A percentile compares a stretch with the other conserved stretches of the same genome.
These are phyloP conservation scores for Sphaerulina vaccinii DNA, from an alignment of 2,329 filamentous ascomycete species.

Conservation along the genomic window DNA sequence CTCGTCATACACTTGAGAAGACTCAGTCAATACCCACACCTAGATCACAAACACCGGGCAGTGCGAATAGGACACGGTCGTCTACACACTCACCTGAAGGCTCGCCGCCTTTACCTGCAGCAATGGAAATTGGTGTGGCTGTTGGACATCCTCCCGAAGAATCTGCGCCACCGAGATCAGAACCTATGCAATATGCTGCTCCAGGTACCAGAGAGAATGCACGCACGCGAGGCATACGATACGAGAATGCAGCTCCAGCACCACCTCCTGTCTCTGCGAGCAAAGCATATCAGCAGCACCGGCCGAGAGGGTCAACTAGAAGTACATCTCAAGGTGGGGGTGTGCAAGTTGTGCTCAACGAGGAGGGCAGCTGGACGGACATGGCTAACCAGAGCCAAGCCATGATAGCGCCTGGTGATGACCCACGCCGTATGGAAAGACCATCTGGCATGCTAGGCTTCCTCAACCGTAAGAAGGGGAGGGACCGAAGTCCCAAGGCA, in stretches of 20 bases:
- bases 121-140: slow-evolving; percentile 22
- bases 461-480: slow-evolving; percentile 81
- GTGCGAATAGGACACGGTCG: slow-evolving; percentile 41
- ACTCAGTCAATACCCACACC: slow-evolving; percentile 34
- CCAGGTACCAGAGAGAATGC: slow-evolving; percentile 25
- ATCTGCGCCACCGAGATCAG: slow-evolving; percentile 27
- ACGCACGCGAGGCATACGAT: slow-evolving; percentile 27
- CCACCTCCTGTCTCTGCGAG: slow-evolving; percentile 19
- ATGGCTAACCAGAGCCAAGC: slow-evolving; percentile 81
- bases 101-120: slow-evolving; percentile 45
- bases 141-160: slow-evolving; percentile 28
- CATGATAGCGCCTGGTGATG: slow-evolving; percentile 54
- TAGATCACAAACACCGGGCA: slow-evolving; percentile 41
- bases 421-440: slow-evolving; percentile 45
- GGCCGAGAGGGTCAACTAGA: slow-evolving; percentile 62
- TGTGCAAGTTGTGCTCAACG: slow-evolving; percentile 86
- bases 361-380: slow-evolving; percentile 86
- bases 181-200: slow-evolving; percentile 8
- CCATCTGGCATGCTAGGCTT: slow-evolving; percentile 88
- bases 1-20: slow-evolving; percentile 16
- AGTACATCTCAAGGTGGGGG: slow-evolving; percentile 78
- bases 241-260: slow-evolving; percentile 27
- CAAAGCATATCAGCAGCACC: slow-evolving; percentile 28
- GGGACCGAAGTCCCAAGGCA: slow-evolving; percentile 88
- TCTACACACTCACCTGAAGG: slow-evolving; percentile 50